phyloP scores from a whole-genome alignment of 495 filamentous ascomycete species.

The Hamigera avellanea region DNA sequence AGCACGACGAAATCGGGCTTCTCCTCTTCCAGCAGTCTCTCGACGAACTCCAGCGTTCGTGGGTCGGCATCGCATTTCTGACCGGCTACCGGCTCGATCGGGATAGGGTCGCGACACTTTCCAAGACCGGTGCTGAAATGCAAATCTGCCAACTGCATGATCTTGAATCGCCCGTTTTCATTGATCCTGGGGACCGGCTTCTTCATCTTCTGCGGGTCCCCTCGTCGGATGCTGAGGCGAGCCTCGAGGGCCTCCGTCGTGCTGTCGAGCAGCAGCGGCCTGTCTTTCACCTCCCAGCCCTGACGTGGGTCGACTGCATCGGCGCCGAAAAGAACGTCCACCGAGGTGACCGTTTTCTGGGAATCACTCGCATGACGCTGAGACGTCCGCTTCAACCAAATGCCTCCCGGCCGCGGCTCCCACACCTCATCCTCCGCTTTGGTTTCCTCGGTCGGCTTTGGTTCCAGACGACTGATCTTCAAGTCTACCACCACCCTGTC shows the following conservation, averaged over 20 bases:
- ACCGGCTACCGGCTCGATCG: constrained; percentile 49
- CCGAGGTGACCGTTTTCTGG: constrained; percentile 61
- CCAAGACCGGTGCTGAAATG: constrained; percentile 87
- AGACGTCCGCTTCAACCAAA: constrained; percentile 78
- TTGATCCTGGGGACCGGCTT: constrained; percentile 64
- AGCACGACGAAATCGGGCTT: constrained; percentile 85
- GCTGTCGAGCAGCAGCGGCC: constrained; percentile 53
- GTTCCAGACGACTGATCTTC: constrained; percentile 66
- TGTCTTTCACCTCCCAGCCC: constrained; percentile 68
- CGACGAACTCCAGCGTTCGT: constrained; percentile 82
- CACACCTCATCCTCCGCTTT: constrained; percentile 52
- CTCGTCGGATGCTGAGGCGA: constrained; percentile 66
- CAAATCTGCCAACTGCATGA: constrained; percentile 85
- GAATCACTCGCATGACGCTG: constrained; percentile 72
- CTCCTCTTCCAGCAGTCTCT: constrained; percentile 73
- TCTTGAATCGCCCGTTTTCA: constrained; percentile 92
- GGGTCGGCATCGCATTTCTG: constrained; percentile 83
- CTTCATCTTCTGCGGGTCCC: constrained; percentile 42
- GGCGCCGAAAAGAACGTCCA: constrained; percentile 87
- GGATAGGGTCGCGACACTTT: constrained; percentile 70
- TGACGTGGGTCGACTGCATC: constrained; percentile 83
- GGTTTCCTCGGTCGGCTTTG: constrained; percentile 44
- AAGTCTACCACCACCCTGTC: constrained; percentile 82
- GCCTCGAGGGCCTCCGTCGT: constrained; percentile 50
- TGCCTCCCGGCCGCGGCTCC: constrained; percentile 67